Evolutionary conservation across 441 rosid species (phyloP).

Genomic region (Jatropha podagrica): DNA sequence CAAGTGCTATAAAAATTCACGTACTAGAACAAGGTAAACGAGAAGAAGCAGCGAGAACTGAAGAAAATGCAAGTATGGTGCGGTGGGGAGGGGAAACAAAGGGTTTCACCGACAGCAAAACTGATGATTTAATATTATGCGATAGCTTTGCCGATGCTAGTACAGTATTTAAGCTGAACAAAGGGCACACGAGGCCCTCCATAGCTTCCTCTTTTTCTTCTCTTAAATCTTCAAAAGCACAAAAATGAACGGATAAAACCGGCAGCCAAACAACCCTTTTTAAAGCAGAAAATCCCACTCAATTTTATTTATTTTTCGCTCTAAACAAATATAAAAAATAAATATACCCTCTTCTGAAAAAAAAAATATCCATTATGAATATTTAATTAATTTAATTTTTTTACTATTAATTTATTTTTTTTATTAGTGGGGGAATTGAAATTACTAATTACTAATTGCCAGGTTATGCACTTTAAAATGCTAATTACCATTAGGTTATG

Average conservation of each 20-base stretch:
- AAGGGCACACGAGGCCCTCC: constrained; percentile 29
- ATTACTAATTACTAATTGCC: too few species aligned
- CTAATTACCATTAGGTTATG: too few species aligned
- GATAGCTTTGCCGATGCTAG: background rate
- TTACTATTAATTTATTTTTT: too few species aligned
- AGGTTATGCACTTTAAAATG: too few species aligned
- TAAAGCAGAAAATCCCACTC: too few species aligned
- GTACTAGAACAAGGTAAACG: constrained; percentile 28
- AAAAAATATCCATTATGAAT: too few species aligned
- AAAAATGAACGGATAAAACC: constrained; percentile 3
- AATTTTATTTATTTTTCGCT: too few species aligned
- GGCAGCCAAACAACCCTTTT: background rate
- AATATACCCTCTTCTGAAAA: too few species aligned
- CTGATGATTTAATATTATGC: background rate
- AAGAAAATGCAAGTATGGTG: constrained; percentile 8
- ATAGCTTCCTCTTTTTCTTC: constrained; percentile 6
- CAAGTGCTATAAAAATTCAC: background rate
- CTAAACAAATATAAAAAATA: too few species aligned
- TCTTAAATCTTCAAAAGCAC: background rate
- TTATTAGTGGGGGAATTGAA: too few species aligned
- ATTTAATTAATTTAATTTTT: too few species aligned
- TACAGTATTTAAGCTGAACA: constrained; percentile 12
- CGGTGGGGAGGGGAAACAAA: constrained; percentile 5
- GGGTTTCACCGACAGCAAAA: constrained; percentile 1
- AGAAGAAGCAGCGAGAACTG: constrained; percentile 17